phyloP scores from a whole-genome alignment of 2,329 filamentous ascomycete species.

The Penicillium vulpinum region DNA sequence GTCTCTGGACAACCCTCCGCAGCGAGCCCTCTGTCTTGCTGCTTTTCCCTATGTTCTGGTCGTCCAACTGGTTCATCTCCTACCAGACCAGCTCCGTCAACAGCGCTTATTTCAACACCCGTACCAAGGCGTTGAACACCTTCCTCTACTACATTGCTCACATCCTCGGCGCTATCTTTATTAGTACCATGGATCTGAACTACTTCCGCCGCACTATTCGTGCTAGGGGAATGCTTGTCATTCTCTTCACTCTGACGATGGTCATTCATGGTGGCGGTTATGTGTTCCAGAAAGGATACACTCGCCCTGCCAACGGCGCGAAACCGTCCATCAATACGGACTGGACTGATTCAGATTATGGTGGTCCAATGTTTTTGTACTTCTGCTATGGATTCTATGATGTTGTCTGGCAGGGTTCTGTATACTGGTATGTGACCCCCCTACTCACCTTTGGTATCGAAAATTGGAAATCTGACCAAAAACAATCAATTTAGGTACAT shows the following conservation, averaged over 20 bases:
- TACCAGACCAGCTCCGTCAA: constrained; percentile 75
- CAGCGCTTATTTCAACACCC: constrained; percentile 65
- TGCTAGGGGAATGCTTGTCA: constrained; percentile 61
- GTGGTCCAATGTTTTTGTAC: constrained; percentile 79
- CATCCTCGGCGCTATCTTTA: constrained; percentile 69
- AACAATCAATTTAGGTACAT: constrained; percentile 58
- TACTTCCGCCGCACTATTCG: constrained; percentile 61
- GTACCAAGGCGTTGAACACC: constrained; percentile 70
- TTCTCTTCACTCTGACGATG: constrained; percentile 70
- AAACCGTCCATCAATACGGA: neutral
- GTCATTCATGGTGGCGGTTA: constrained; percentile 78
- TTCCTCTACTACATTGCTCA: constrained; percentile 73
- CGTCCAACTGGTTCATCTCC: constrained; percentile 74
- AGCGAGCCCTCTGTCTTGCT: constrained; percentile 69
- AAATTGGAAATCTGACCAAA: neutral
- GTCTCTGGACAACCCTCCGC: constrained; percentile 69
- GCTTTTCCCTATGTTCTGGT: constrained; percentile 77
- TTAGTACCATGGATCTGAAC: constrained; percentile 68
- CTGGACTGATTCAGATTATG: constrained; percentile 66
- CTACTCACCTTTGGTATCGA: constrained; percentile 26
- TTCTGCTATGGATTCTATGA: constrained; percentile 87
- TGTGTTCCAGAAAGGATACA: constrained; percentile 65
- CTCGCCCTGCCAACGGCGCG: constrained; percentile 51
- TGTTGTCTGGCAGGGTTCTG: constrained; percentile 79
- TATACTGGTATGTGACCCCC: constrained; percentile 69